These are phyloP conservation scores for Candida ipomoeae DNA, from an alignment of 805 yeast species.

Conservation along the genomic window DNA sequence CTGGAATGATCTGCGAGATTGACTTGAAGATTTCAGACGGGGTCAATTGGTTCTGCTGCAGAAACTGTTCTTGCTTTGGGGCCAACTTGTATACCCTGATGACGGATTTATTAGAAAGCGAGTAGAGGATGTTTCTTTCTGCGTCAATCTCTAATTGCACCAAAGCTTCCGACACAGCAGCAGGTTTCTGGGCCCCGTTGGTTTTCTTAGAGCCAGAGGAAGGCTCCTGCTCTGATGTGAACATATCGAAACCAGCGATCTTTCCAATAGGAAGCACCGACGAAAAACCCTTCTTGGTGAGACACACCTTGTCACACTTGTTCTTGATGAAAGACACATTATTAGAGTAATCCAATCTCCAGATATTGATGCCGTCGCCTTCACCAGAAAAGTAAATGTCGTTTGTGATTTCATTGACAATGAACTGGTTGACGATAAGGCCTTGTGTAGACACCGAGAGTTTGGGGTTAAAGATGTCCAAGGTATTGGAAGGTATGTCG, in stretches of 20 bases:
- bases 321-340: constrained; percentile 84
- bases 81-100: constrained; percentile 71
- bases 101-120: constrained; percentile 77
- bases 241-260: constrained; percentile 31
- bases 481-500: constrained; percentile 36
- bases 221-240: constrained; percentile 20
- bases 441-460: constrained; percentile 80
- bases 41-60: constrained; percentile 34
- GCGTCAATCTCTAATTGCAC: constrained; percentile 68
- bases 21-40: constrained; percentile 46
- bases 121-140: constrained; percentile 70
- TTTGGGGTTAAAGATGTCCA: constrained; percentile 78
- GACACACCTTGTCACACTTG: constrained; percentile 77
- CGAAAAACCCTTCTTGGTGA: constrained; percentile 59
- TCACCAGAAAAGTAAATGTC: constrained; percentile 84
- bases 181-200: constrained; percentile 6
- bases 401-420: constrained; percentile 57
- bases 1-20: constrained; percentile 49
- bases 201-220: constrained; percentile 13
- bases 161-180: constrained; percentile 50
- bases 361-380: constrained; percentile 71
- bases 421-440: constrained; percentile 60
- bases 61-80: constrained; percentile 36
- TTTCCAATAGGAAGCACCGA: constrained; percentile 35
- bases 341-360: constrained; percentile 83